phyloP scores from a whole-genome alignment of 2,329 filamentous ascomycete genomes.

The Aspergillus neoniger region DNA sequence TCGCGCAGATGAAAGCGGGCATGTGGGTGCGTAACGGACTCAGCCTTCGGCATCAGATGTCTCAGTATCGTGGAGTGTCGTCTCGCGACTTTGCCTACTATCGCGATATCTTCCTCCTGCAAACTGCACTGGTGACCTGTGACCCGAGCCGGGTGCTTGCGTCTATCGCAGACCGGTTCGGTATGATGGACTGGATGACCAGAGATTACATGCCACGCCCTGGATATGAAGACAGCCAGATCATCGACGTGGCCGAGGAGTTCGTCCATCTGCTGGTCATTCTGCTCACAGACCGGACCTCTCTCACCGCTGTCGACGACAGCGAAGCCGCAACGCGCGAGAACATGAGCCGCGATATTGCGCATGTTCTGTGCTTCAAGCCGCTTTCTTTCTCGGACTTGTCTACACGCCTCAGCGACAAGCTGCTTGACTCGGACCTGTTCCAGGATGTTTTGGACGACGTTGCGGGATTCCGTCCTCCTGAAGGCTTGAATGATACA shows the following conservation, averaged over 20 bases:
- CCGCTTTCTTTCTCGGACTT: slow-evolving; percentile 94
- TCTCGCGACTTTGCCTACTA: slow-evolving; percentile 93
- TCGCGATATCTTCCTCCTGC: slow-evolving; percentile 89
- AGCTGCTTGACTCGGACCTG: slow-evolving; percentile 83
- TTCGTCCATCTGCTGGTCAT: slow-evolving; percentile 93
- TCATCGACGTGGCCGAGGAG: slow-evolving; percentile 91
- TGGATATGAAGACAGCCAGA: slow-evolving; percentile 81
- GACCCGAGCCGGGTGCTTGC: slow-evolving; percentile 80
- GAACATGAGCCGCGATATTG: slow-evolving; percentile 83
- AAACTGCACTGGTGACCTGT: slow-evolving; percentile 86
- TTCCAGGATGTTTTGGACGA: slow-evolving; percentile 82
- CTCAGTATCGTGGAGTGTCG: slow-evolving; percentile 84
- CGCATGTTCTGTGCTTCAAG: slow-evolving; percentile 93
- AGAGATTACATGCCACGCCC: slow-evolving; percentile 74
- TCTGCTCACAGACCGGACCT: slow-evolving; percentile 82
- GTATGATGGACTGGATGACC: slow-evolving; percentile 82
- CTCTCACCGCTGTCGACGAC: slow-evolving; percentile 54
- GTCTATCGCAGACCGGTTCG: slow-evolving; percentile 88
- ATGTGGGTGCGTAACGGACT: slow-evolving; percentile 99
- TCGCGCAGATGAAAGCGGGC: slow-evolving; percentile 95
- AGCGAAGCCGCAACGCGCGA: slow-evolving; percentile 59
- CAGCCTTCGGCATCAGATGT: slow-evolving; percentile 91
- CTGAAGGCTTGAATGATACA: slow-evolving; percentile 87
- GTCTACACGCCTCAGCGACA: slow-evolving; percentile 80
- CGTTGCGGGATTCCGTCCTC: slow-evolving; percentile 85